Percentiles rank a stretch among this genome's conserved stretches.
phyloP scores from a whole-genome alignment of 2,329 filamentous ascomycete genomes.

The Remersonia thermophila region DNA sequence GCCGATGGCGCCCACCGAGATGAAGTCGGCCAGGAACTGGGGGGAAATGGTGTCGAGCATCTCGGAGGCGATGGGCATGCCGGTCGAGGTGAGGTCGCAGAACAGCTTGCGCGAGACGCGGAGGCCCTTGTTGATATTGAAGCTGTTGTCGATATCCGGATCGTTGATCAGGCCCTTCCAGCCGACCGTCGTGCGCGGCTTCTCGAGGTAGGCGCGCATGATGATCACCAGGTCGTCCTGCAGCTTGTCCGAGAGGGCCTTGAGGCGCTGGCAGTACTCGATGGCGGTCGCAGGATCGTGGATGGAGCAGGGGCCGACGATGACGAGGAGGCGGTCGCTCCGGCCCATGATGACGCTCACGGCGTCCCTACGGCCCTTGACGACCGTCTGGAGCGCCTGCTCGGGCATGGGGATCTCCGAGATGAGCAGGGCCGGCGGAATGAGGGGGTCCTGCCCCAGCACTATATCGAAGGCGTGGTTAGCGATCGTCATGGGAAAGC shows the following conservation, averaged over 20 bases:
- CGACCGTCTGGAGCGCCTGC: constrained; percentile 52
- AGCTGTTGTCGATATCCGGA: constrained; percentile 92
- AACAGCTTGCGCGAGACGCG: constrained; percentile 88
- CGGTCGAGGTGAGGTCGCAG: constrained; percentile 70
- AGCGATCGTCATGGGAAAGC: constrained; percentile 8
- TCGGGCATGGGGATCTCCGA: constrained; percentile 67
- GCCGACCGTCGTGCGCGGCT: constrained; percentile 92
- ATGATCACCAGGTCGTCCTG: constrained; percentile 77
- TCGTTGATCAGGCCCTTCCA: constrained; percentile 99
- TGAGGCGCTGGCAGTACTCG: constrained; percentile 75
- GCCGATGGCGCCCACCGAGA: constrained; percentile 90
- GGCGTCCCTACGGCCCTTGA: constrained; percentile 56
- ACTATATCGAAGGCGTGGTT: constrained; percentile 43
- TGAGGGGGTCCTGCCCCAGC: constrained; percentile 85
- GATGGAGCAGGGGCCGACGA: constrained; percentile 93
- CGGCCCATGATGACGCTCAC: constrained; percentile 66
- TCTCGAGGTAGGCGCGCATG: constrained; percentile 98
- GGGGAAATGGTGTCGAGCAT: constrained; percentile 99
- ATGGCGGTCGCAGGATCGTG: constrained; percentile 82
- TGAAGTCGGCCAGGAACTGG: constrained; percentile 91
- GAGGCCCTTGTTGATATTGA: constrained; percentile 98
- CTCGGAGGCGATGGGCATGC: constrained; percentile 92
- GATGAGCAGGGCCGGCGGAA: constrained; percentile 76
- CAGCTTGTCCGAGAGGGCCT: constrained; percentile 66
- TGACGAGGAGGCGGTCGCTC: constrained; percentile 80